Conservation (phyloP, 805 yeast species). For the Kodamaea sagamina region DNA sequence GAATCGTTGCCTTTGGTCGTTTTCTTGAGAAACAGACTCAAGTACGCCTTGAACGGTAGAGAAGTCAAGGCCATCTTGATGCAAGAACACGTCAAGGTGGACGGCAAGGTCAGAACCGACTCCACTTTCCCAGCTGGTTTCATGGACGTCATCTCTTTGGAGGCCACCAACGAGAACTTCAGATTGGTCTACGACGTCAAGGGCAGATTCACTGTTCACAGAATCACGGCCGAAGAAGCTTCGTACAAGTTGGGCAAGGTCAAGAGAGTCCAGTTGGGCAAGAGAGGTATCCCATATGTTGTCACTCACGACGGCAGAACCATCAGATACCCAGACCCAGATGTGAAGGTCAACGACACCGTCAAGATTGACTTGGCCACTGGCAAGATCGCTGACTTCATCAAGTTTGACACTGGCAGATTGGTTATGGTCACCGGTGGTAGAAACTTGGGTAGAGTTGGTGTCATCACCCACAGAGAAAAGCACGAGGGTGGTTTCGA, state of each 20-base stretch:
- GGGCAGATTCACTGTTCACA: constrained; percentile 99
- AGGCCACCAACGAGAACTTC: constrained; percentile 99
- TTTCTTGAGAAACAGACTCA: constrained; percentile 37
- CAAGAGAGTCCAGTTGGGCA: constrained; percentile 97
- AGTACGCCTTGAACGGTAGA: constrained; percentile 38
- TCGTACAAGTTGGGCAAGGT: constrained; percentile 97
- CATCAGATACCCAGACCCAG: constrained; percentile 98
- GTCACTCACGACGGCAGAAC: constrained; percentile 99
- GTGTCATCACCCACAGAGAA: constrained; percentile 94
- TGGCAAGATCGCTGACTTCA: constrained; percentile 88
- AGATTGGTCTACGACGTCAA: constrained; percentile 97
- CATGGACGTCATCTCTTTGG: constrained; percentile 97
- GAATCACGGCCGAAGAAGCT: constrained; percentile 98
- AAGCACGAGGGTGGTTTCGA: constrained; percentile 98
- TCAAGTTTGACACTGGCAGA: constrained; percentile 89
- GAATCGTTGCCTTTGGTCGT: constrained; percentile 35
- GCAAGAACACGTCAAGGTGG: constrained; percentile 59
- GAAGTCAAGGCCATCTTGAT: constrained; percentile 37
- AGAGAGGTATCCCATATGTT: constrained; percentile 96
- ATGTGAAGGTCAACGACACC: constrained; percentile 94
- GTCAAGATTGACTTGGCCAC: constrained; percentile 95
- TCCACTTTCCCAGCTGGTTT: constrained; percentile 98
- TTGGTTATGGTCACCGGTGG: constrained; percentile 95
- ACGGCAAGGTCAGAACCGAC: constrained; percentile 99
- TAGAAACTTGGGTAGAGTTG: constrained; percentile 97